Base-by-base conservation (phyloP, 2,329 filamentous ascomycete species). In the Neofusicoccum parvum region DNA sequence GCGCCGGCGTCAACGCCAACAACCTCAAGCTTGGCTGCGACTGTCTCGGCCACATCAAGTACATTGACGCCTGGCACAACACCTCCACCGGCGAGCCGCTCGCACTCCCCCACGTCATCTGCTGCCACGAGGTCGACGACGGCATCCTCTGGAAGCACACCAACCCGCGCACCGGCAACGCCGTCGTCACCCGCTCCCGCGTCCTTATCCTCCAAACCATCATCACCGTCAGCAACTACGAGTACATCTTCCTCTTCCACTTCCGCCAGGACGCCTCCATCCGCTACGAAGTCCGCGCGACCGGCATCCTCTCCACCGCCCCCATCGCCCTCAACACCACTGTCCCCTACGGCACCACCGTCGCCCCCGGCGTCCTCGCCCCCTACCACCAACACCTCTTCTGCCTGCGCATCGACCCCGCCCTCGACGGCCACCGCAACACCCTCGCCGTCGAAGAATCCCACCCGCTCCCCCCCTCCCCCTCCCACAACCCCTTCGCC, bases 41-140 rank as follows among this genome's bases (percentile, higher is more conserved):
- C 66, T 82, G 80, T 49, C 71, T 81, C 2, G 80, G 80, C n/a
- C 66, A 72, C 36, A 81, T 82, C 70, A 79, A 79, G 34, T 81
- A 82, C 64, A 80, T 81, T 45, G 74, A 79, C 54, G 76, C 72
- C 11, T 79, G 73, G 72, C 75, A 78, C 62, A 75, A 72, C 45
- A 78, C 76, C 1, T 65, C 68, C 3, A 65, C 67, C 0, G 80
- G 80, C 0, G 73, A 78, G 2, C 75, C 79, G 1, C 58, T 80
- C 11, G 74, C 75, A 17, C 68, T 79, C 1, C 78, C 77, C 0
- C 81, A 82, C 54, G 79, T 76, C 0, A 69, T 82, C 14, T 82
- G 80, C 70, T 75, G 74, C 59, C 80, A 80, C 53, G 78, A 79
- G 43, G 68, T 74, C 17, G 72, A 74, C 36, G 68, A 71, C n/a